These are phyloP conservation scores for Leucoagaricus sp. DNA, from an alignment of 1,284 basidiomycete species.

Conservation along the genomic window DNA sequence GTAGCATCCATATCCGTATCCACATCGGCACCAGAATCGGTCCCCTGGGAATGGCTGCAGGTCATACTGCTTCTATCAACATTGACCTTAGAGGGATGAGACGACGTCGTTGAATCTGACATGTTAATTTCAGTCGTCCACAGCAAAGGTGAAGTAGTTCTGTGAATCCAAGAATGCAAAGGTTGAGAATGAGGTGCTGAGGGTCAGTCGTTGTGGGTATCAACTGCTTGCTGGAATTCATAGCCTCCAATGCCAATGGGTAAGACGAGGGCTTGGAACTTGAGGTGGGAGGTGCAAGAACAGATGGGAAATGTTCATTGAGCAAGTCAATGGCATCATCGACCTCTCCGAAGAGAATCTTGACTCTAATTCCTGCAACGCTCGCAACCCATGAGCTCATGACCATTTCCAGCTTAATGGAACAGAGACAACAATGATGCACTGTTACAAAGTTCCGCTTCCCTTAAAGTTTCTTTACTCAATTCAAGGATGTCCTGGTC, in stretches of 20 bases:
- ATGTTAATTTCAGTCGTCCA: constrained; percentile 7
- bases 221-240: constrained; percentile 33
- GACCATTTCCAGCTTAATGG: not conserved
- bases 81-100: constrained; percentile 13
- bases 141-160: constrained; percentile 49
- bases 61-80: constrained; percentile 13
- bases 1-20: constrained; percentile 2
- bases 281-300: constrained; percentile 40
- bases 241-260: constrained; percentile 12
- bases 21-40: not conserved
- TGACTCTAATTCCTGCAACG: constrained; percentile 58
- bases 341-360: constrained; percentile 70
- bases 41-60: not conserved
- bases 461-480: constrained; percentile 30
- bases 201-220: constrained; percentile 67
- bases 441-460: constrained; percentile 62
- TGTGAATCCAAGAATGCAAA: constrained; percentile 80
- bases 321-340: constrained; percentile 68
- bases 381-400: not conserved
- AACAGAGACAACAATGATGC: constrained; percentile 5
- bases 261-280: not conserved
- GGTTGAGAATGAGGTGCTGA: constrained; percentile 71
- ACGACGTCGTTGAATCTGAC: constrained; percentile 1
- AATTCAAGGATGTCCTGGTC: constrained; percentile 39
- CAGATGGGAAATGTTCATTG: constrained; percentile 67